Percentiles rank a stretch among this genome's conserved stretches.
phyloP scores from a whole-genome alignment of 352 stramenopile genomes.

The Peronospora farinosa region DNA sequence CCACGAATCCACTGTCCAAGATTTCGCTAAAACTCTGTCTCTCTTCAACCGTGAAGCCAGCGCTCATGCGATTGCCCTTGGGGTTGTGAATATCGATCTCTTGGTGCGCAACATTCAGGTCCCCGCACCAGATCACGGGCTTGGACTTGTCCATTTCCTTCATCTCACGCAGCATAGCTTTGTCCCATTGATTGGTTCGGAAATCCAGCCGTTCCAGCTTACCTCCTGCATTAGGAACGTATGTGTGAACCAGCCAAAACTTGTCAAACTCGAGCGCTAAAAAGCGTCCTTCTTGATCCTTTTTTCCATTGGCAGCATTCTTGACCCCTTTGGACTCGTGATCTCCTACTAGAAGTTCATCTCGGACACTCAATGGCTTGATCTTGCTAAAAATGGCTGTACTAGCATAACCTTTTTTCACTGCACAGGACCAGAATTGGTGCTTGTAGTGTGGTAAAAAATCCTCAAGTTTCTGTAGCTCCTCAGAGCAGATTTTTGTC shows the following conservation, averaged over 20 bases:
- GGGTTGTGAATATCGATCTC: slow-evolving; percentile 87
- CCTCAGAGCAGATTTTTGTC: slow-evolving; percentile 72
- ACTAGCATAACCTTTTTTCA: slow-evolving; percentile 75
- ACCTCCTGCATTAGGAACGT: slow-evolving; percentile 68
- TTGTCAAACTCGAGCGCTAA: slow-evolving; percentile 62
- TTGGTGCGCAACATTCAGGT: slow-evolving; percentile 82
- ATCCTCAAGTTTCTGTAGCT: slow-evolving; percentile 70
- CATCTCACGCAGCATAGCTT: slow-evolving; percentile 61
- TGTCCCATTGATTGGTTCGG: slow-evolving; percentile 72
- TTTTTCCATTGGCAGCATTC: slow-evolving; percentile 25
- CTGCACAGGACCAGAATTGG: slow-evolving; percentile 72
- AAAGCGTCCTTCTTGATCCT: slow-evolving; percentile 75
- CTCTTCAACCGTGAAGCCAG: slow-evolving; percentile 76
- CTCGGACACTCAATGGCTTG: slow-evolving; percentile 61
- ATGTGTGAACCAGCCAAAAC: slow-evolving; percentile 85
- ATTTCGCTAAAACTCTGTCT: slow-evolving; percentile 66
- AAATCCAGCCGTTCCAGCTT: slow-evolving; percentile 72
- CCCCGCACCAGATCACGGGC: slow-evolving; percentile 78
- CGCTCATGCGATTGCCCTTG: slow-evolving; percentile 68
- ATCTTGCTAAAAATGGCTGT: slow-evolving; percentile 70
- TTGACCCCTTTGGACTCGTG: slow-evolving; percentile 29
- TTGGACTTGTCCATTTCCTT: slow-evolving; percentile 68
- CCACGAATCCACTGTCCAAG: slow-evolving; percentile 58
- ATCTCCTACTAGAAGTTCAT: slow-evolving; percentile 49
- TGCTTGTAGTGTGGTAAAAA: slow-evolving; percentile 66